These are phyloP conservation scores for Curvularia verruculosa DNA, from an alignment of 2,329 filamentous ascomycete species.

Conservation along the genomic window DNA sequence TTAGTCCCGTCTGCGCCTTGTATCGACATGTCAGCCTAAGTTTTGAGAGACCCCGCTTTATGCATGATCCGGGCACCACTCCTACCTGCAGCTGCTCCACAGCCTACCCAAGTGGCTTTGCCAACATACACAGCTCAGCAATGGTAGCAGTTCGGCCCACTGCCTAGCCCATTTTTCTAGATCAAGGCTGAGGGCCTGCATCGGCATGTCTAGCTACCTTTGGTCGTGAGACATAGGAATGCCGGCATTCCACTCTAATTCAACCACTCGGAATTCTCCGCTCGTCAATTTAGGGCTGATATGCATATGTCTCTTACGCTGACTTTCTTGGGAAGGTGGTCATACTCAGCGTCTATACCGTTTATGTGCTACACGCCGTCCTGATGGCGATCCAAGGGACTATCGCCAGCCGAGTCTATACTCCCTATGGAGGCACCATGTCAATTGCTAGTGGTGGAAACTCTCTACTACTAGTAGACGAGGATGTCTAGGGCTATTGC, in stretches of 20 bases:
- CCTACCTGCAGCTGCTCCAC: conserved; percentile 20
- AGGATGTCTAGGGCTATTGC: conserved; percentile 14
- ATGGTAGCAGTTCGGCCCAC: conserved; percentile 18
- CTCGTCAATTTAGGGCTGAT: conserved; percentile 18
- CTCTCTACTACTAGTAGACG: conserved; percentile 25
- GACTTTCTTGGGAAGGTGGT: conserved; percentile 10
- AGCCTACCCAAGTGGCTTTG: conserved; percentile 21
- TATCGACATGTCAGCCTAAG: conserved; percentile 9
- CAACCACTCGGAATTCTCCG: conserved; percentile 19
- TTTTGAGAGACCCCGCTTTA: not conserved
- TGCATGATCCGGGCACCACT: conserved; percentile 15
- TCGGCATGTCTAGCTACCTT: conserved; percentile 25
- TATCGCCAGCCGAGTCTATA: conserved; percentile 16
- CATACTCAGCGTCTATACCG: conserved; percentile 18
- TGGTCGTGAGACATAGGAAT: conserved; percentile 16
- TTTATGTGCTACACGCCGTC: conserved; percentile 20
- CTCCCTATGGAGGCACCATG: conserved; percentile 20
- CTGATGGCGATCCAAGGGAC: conserved; percentile 26
- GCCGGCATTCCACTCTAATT: conserved; percentile 3
- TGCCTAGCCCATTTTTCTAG: conserved; percentile 12
- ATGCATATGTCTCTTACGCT: conserved; percentile 13
- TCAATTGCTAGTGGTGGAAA: conserved; percentile 25
- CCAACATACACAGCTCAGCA: conserved; percentile 21
- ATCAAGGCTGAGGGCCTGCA: conserved; percentile 17
- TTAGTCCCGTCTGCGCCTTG: not conserved